Percentiles rank a stretch among this genome's conserved stretches.
Conservation (phyloP, 495 filamentous ascomycete genomes). For the Penicillium taxi region DNA sequence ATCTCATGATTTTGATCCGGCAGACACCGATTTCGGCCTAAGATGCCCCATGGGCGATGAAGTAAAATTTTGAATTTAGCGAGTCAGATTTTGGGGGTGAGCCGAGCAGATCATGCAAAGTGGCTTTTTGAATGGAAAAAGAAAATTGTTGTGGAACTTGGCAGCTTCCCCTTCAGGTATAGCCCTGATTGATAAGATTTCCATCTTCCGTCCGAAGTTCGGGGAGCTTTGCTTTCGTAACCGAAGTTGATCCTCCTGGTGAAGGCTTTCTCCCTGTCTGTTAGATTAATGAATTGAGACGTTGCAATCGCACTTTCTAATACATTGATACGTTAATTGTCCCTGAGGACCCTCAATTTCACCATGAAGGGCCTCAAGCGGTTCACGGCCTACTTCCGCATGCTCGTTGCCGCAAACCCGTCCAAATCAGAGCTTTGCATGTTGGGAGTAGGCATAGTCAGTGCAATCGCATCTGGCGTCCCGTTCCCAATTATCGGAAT, state of each 20-base stretch:
- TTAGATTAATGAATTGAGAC: too few relatives aligned
- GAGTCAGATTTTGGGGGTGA: too few relatives aligned
- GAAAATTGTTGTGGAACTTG: not conserved
- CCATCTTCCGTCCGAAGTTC: too few relatives aligned
- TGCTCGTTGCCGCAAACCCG: constrained; percentile 33
- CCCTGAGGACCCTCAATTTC: not conserved
- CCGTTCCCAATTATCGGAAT: constrained; percentile 63
- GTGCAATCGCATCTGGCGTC: constrained; percentile 54
- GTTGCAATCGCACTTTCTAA: too few relatives aligned
- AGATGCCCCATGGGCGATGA: too few relatives aligned
- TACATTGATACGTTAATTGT: not conserved
- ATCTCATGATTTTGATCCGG: too few relatives aligned
- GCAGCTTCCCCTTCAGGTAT: not conserved
- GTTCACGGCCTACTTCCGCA: constrained; percentile 31
- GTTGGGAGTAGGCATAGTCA: constrained; percentile 34
- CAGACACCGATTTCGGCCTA: too few relatives aligned
- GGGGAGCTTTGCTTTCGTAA: constrained; percentile 3
- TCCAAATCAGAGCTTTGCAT: constrained; percentile 13
- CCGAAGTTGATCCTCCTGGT: too few relatives aligned
- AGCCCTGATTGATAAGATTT: constrained; percentile 8
- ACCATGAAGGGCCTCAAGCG: constrained; percentile 26
- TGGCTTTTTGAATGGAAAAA: not conserved
- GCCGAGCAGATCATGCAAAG: not conserved
- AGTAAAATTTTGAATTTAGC: too few relatives aligned
- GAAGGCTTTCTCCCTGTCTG: too few relatives aligned